A percentile compares a stretch with the other conserved stretches of the same genome.
Conservation (phyloP, 169 alveolate species). For the Plasmodium sp. region DNA sequence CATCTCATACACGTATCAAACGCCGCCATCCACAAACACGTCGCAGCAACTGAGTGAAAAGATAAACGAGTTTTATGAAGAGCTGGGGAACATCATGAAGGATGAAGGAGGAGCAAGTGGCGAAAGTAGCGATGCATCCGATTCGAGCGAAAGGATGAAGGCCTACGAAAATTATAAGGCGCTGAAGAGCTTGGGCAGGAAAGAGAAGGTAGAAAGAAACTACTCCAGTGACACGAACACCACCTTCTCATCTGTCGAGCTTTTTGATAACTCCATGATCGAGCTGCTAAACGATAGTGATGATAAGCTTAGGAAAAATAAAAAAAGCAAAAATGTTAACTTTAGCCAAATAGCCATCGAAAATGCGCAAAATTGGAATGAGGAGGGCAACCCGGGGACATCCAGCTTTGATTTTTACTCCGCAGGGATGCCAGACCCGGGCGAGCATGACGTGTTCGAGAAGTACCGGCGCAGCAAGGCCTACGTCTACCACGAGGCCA, state of each 20-base stretch:
- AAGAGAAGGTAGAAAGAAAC: not conserved
- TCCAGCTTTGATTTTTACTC: slow-evolving; percentile 37
- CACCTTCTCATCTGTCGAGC: slow-evolving; percentile 60
- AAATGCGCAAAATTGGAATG: slow-evolving; percentile 75
- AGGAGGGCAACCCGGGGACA: not conserved
- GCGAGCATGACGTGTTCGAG: slow-evolving; percentile 44
- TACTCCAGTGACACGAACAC: slow-evolving; percentile 54
- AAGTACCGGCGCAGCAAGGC: slow-evolving; percentile 68
- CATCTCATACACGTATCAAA: slow-evolving; percentile 43
- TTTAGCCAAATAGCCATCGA: slow-evolving; percentile 69
- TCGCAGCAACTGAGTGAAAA: slow-evolving; percentile 40
- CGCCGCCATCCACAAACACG: slow-evolving; percentile 36
- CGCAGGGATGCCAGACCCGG: slow-evolving; percentile 1
- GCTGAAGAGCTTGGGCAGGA: not conserved
- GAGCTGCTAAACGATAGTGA: slow-evolving; percentile 38
- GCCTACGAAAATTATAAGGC: slow-evolving; percentile 34
- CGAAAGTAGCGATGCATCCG: slow-evolving; percentile 44
- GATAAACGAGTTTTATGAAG: slow-evolving; percentile 63
- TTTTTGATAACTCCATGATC: slow-evolving; percentile 56
- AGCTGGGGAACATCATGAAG: slow-evolving; percentile 26
- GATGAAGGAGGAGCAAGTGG: slow-evolving; percentile 12
- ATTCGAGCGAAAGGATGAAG: slow-evolving; percentile 11
- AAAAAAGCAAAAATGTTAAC: slow-evolving; percentile 57
- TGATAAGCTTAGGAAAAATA: slow-evolving; percentile 17
- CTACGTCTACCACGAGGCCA: slow-evolving; percentile 65